Base-by-base conservation (phyloP, 2,329 filamentous ascomycete genomes). In the Truncatella angustata region DNA sequence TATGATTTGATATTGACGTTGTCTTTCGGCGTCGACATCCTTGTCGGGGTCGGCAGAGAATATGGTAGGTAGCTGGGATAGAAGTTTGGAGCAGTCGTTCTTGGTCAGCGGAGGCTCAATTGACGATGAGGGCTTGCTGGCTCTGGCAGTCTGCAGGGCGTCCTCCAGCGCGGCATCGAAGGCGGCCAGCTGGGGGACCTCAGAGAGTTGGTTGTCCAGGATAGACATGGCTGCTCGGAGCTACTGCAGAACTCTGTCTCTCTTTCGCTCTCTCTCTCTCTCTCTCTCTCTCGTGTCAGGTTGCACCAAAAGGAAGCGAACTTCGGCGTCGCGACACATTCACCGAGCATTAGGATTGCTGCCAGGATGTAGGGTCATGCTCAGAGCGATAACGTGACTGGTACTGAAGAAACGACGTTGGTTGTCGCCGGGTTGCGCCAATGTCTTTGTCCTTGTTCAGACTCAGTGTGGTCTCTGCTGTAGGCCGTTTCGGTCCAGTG, bases 101-200 rank as follows among this genome's bases (percentile, higher is more conserved):
- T 91, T 88, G 24, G 82, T 84, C 56, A 97, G 77, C 3, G 86
- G 83, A 11, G 89, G 88, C 60, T 96, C 91, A 58, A 91, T 82
- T 18, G 79, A 75, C 18, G 76, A 68, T 32, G 77, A 75, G 28
- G 77, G 73, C 67, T 90, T 91, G 55, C 79, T 68, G 35, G 73
- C 63, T 49, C 78, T 77, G 53, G 86, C 86, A 65, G 78, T 80
- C 34, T 71, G 66, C 36, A 91, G 72, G 30, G 89, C 76, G 35
- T 78, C 69, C 36, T 77, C 70, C 28, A 91, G 72, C 21, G 87
- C 73, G 23, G 65, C 62, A 32, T 70, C 72, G 59, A 86, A 83
- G 23, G 74, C 69, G 37, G 73, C 73, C 49, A 86, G 81, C 47
- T 77, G 76, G 48, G 74, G 67, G 43, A 85, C 71, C 56, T 77